phyloP scores from a whole-genome alignment of 805 yeast genomes.

The Saccharomycopsis sp. region DNA sequence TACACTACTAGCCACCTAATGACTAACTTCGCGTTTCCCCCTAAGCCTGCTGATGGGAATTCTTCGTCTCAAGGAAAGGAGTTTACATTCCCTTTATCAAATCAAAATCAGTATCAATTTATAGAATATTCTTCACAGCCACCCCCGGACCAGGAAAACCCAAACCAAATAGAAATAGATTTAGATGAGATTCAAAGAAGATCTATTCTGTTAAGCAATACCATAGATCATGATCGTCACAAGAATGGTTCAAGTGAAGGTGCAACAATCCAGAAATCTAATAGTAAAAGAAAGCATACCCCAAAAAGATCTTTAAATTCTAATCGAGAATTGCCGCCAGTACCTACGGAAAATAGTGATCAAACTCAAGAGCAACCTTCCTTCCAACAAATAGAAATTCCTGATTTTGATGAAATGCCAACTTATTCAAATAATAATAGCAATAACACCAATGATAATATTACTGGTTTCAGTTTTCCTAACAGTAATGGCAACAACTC shows the following conservation, averaged over 20 bases:
- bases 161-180: slow-evolving; percentile 9
- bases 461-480: slow-evolving; percentile 13
- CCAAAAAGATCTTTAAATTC: too few relatives aligned
- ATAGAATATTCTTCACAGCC: background rate
- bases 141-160: background rate
- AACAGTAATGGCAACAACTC: too few relatives aligned
- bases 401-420: slow-evolving; percentile 15
- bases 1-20: background rate
- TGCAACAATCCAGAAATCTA: too few relatives aligned
- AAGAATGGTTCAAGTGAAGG: background rate
- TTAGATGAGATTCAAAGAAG: slow-evolving; percentile 19
- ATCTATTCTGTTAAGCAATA: slow-evolving; percentile 1
- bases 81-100: background rate
- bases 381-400: slow-evolving; percentile 19
- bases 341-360: too few relatives aligned
- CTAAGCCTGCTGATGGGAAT: background rate
- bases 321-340: too few relatives aligned
- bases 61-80: background rate
- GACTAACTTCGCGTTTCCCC: slow-evolving; percentile 13
- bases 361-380: background rate
- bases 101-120: background rate
- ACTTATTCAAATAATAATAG: background rate
- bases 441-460: background rate
- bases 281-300: too few relatives aligned
- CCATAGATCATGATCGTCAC: background rate